phyloP scores from a whole-genome alignment of 768 basidiomycete genomes.

The Naganishia antarctica region DNA sequence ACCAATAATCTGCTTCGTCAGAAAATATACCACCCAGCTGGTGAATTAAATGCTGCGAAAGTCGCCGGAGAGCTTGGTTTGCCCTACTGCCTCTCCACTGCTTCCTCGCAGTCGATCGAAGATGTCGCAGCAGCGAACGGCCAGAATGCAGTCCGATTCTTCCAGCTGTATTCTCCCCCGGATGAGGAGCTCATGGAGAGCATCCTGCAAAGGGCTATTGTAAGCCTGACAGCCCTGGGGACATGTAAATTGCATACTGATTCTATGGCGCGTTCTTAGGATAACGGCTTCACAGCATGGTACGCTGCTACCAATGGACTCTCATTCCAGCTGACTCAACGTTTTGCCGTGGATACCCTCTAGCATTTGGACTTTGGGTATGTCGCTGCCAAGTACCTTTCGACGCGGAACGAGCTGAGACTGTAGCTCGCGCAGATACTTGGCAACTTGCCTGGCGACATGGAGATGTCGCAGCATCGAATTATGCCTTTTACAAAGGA shows the following conservation, averaged over 20 bases:
- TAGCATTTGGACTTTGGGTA: slow-evolving; percentile 22
- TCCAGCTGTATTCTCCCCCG: slow-evolving; percentile 59
- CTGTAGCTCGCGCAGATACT: slow-evolving; percentile 44
- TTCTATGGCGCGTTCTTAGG: too few relatives aligned
- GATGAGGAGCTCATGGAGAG: slow-evolving; percentile 57
- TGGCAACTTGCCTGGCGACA: slow-evolving; percentile 54
- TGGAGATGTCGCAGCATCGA: slow-evolving; percentile 56
- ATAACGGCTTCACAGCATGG: slow-evolving; percentile 51
- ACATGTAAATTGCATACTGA: too few relatives aligned
- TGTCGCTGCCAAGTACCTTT: not conserved
- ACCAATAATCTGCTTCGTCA: too few relatives aligned
- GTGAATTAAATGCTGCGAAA: slow-evolving; percentile 64
- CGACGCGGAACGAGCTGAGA: slow-evolving; percentile 25
- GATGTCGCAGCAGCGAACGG: slow-evolving; percentile 68
- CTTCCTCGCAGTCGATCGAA: slow-evolving; percentile 67
- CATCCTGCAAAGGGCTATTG: slow-evolving; percentile 51
- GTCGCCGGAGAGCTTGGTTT: slow-evolving; percentile 63
- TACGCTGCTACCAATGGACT: not conserved
- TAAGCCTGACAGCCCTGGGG: too few relatives aligned
- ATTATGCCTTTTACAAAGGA: slow-evolving; percentile 51
- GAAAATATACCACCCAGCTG: slow-evolving; percentile 65
- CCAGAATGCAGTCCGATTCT: slow-evolving; percentile 53
- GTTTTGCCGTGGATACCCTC: too few relatives aligned
- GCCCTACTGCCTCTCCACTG: slow-evolving; percentile 71
- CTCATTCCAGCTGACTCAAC: not conserved